phyloP scores from a whole-genome alignment of 306 rosid genomes.

The Cucurbita argyrosperma region DNA sequence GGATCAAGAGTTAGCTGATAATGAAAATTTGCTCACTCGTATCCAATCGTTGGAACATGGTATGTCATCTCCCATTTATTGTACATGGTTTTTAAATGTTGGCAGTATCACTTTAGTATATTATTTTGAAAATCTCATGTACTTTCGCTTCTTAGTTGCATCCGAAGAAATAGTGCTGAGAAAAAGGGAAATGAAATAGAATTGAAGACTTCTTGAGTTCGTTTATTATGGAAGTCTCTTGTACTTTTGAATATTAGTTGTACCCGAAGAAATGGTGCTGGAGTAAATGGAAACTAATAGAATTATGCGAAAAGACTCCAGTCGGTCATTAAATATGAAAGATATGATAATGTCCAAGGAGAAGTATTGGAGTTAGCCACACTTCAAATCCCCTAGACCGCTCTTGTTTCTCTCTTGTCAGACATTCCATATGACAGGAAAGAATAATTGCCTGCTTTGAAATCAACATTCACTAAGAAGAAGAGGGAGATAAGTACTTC shows the following conservation, averaged over 20 bases:
- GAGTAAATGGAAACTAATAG: background rate
- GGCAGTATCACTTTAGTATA: background rate
- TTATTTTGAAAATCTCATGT: background rate
- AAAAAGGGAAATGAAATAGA: background rate
- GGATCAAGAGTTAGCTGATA: constrained; percentile 16
- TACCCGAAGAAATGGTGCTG: background rate
- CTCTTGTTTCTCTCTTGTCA: background rate
- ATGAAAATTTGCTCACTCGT: constrained; percentile 36
- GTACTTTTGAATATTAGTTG: background rate
- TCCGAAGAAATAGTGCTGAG: background rate
- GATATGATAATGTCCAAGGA: background rate
- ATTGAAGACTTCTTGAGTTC: background rate
- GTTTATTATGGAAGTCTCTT: background rate
- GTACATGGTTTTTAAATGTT: constrained; percentile 2
- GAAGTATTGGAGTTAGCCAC: background rate
- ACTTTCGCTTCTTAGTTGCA: background rate
- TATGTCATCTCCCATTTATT: constrained; percentile 10
- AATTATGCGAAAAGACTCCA: background rate
- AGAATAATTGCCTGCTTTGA: background rate
- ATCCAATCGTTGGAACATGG: constrained; percentile 71
- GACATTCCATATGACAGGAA: background rate
- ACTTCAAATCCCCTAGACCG: background rate
- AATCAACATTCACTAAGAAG: background rate
- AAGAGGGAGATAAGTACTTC: background rate
- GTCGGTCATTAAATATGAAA: background rate